Conservation (phyloP, 768 basidiomycete species). For the Mycena crocata region DNA sequence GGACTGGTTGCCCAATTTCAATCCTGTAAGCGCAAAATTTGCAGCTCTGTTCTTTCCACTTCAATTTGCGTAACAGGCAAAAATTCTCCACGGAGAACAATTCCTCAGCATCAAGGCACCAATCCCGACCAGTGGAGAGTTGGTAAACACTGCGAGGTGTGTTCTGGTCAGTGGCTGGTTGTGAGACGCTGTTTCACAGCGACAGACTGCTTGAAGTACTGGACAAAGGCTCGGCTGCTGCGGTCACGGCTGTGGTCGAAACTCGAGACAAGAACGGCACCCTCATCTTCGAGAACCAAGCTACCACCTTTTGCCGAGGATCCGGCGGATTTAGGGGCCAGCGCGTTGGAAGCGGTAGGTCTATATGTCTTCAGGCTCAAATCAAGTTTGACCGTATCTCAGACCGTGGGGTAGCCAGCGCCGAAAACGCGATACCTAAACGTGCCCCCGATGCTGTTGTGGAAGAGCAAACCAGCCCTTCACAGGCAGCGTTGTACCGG, state of each 20-base stretch:
- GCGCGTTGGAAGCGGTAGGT: conserved; percentile 78
- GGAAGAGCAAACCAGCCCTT: conserved; percentile 86
- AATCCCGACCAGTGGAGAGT: conserved; percentile 85
- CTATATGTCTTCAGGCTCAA: background rate
- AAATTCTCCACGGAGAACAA: conserved; percentile 98
- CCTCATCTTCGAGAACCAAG: conserved; percentile 91
- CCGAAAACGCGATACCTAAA: conserved; percentile 82
- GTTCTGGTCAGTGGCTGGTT: conserved; percentile 31
- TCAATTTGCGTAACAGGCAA: conserved; percentile 66
- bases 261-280: conserved; percentile 89
- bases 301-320: conserved; percentile 92
- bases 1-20: conserved; percentile 95
- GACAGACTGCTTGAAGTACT: conserved; percentile 80
- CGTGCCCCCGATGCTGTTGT: conserved; percentile 86
- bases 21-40: conserved; percentile 70
- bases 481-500: conserved; percentile 95
- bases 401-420: conserved; percentile 94
- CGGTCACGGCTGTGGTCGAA: conserved; percentile 82
- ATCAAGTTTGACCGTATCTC: background rate
- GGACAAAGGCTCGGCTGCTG: conserved; percentile 94
- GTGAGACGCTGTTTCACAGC: background rate
- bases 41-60: conserved; percentile 7
- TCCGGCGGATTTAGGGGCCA: conserved; percentile 97
- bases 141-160: conserved; percentile 80
- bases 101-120: conserved; percentile 88